Base-by-base conservation (phyloP, 129 eudicot species). In the Mikania micrantha region DNA sequence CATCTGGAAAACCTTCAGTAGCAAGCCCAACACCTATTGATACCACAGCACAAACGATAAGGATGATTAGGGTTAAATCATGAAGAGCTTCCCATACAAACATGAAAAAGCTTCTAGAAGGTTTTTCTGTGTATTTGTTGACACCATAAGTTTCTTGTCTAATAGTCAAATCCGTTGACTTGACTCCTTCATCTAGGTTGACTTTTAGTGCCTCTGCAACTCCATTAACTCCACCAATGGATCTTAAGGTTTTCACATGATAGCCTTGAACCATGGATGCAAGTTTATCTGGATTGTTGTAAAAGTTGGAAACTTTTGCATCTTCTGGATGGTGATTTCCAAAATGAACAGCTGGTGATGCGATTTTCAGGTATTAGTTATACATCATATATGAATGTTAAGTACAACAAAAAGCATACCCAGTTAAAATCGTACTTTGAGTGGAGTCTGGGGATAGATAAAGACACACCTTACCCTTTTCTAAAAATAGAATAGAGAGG, bases 11-110 rank as follows among this genome's bases (percentile, higher is more conserved):
- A 22, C 97, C 97, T 77, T 87, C 95, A 9, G 95, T 87, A 27
- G 87, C 87, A 32, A 91, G 79, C 21, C 97, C 97, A 0, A 91
- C 97, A 6, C 84, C 91, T 44, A 91, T 78, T 35, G 97, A 91
- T 63, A 88, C 96, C 40, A 88, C 81, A 7, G 97, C 94, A 76
- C 97, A 91, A 16, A 85, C 86, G 47, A 88, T 85, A 67, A 91
- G 96, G 57, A 91, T 88, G 29, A 91, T 78, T 4, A 91, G 90
- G 13, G 97, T 91, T 52, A 85, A 67, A 62, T 91, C 97, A 13
- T 91, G 97, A 36, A 91, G 69, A 65, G 95, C 97, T 4, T 90
- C 97, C 97, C 97, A 87, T 7, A 90, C 82, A 73, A 90, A 87
- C 82, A 45, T 72, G 77, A 81, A 80, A 70, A 91, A 91, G 70